Evolutionary conservation across 108 stramenopile genomes (phyloP).

Genomic region (Cyclotella kingstonii): DNA sequence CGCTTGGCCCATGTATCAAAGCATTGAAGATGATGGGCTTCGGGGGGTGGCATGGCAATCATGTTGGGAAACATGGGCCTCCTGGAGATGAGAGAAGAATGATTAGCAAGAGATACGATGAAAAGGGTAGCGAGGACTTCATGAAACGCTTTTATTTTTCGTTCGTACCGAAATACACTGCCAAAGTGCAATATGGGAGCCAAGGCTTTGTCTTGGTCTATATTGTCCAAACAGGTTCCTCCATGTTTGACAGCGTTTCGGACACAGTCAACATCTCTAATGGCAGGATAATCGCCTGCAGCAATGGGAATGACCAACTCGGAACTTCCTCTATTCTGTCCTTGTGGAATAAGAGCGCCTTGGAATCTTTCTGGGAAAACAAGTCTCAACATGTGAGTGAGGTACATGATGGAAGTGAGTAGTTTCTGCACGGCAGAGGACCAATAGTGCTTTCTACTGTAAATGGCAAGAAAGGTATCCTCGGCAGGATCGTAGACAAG

Average conservation of each 20-base stretch:
- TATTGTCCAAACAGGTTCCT: not conserved
- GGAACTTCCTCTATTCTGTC: not conserved
- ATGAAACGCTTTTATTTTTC: no score
- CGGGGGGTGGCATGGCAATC: conserved; percentile 19
- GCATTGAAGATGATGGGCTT: conserved; percentile 1
- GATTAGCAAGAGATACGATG: not conserved
- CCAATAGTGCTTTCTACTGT: conserved; percentile 6
- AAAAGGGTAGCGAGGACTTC: no score
- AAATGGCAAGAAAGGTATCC: conserved; percentile 7
- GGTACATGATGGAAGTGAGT: not conserved
- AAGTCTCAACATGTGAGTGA: not conserved
- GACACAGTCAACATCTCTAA: conserved; percentile 1
- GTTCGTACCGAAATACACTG: conserved; percentile 7
- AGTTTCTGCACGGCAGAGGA: conserved; percentile 2
- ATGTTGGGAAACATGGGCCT: conserved; percentile 6
- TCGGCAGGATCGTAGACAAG: conserved; percentile 20
- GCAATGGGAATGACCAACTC: conserved; percentile 8
- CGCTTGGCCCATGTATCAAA: conserved; percentile 9
- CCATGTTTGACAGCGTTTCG: not conserved
- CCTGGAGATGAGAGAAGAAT: not conserved
- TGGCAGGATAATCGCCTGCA: conserved; percentile 4
- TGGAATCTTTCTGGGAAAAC: not conserved
- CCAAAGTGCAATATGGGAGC: conserved; percentile 21
- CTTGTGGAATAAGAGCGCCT: no score
- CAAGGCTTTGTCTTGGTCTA: not conserved